Evolutionary conservation across 257 asterid species (phyloP).

Genomic region (Striga asiatica): DNA sequence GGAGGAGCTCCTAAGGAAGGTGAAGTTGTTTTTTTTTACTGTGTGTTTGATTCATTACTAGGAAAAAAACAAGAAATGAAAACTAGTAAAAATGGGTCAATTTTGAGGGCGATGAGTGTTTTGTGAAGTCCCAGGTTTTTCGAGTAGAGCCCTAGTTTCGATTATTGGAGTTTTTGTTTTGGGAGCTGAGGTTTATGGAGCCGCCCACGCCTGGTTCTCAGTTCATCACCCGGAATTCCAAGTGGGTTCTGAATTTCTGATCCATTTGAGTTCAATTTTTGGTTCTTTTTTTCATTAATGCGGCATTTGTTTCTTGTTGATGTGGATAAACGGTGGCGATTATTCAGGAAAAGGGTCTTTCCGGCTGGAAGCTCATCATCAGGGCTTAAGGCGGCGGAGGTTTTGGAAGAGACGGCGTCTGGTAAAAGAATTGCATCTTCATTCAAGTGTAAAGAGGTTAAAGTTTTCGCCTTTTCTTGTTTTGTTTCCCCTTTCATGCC

Average conservation of each 20-base stretch:
- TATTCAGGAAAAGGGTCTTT: conserved; percentile 57
- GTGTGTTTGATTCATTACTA: no score
- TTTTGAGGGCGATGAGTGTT: neutral
- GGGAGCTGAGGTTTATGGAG: conserved; percentile 41
- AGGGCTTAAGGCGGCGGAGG: conserved; percentile 43
- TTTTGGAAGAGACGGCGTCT: conserved; percentile 44
- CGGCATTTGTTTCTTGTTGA: conserved; percentile 9
- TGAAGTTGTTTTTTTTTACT: no score
- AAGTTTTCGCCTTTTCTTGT: neutral
- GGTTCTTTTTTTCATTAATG: neutral
- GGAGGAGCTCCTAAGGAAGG: no score
- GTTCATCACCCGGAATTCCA: conserved; percentile 30
- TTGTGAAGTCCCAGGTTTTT: neutral
- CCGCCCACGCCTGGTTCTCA: conserved; percentile 51
- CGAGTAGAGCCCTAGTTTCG: conserved; percentile 14
- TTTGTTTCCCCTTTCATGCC: no score
- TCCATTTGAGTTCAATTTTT: neutral
- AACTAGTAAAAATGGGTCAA: no score
- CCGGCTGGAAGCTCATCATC: conserved; percentile 50
- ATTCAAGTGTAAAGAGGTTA: conserved; percentile 49
- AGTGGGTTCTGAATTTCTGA: no score
- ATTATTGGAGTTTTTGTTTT: neutral
- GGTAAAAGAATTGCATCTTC: conserved; percentile 24
- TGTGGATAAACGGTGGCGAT: no score
- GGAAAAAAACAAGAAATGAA: no score